Percentiles rank a stretch among this genome's conserved stretches.
phyloP scores from a whole-genome alignment of 495 filamentous ascomycete genomes.

The Penicillium maclennaniae region DNA sequence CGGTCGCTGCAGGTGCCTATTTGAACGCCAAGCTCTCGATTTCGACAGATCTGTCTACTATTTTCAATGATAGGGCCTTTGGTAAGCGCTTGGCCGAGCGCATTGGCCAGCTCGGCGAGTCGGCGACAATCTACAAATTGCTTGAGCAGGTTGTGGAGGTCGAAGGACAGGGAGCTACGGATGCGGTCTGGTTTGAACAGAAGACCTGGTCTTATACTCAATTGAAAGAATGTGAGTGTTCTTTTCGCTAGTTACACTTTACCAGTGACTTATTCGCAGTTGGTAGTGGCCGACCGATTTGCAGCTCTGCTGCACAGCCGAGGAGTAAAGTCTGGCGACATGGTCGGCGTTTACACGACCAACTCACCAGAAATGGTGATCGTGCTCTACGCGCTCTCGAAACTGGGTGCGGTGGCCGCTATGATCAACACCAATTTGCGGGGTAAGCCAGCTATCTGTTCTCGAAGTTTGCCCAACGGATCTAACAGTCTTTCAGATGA shows the following conservation, averaged over 20 bases:
- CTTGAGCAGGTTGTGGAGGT: slow-evolving; percentile 41
- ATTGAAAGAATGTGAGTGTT: slow-evolving; percentile 42
- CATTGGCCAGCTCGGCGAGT: slow-evolving; percentile 41
- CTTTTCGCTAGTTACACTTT: neutral
- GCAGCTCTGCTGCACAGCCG: slow-evolving; percentile 39
- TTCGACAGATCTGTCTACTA: slow-evolving; percentile 36
- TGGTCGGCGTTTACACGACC: slow-evolving; percentile 45
- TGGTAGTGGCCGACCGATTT: slow-evolving; percentile 42
- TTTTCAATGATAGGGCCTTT: slow-evolving; percentile 33
- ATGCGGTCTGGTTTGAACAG: slow-evolving; percentile 51
- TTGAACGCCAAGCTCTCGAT: slow-evolving; percentile 47
- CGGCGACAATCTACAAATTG: slow-evolving; percentile 42
- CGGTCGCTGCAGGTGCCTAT: slow-evolving; percentile 44
- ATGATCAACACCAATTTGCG: slow-evolving; percentile 90
- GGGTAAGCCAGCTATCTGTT: slow-evolving; percentile 43
- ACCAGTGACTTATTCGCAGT: neutral
- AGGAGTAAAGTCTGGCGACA: slow-evolving; percentile 36
- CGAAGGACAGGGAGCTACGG: slow-evolving; percentile 29
- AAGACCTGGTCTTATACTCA: slow-evolving; percentile 48
- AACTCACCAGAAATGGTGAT: slow-evolving; percentile 86
- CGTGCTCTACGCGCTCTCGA: slow-evolving; percentile 74
- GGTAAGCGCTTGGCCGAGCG: slow-evolving; percentile 33
- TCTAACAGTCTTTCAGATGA: slow-evolving; percentile 31
- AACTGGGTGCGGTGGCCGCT: slow-evolving; percentile 77
- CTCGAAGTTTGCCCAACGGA: neutral